Evolutionary conservation across 2,329 filamentous ascomycete species (phyloP), one percentile per base, ranked within the genome.

Genomic region (Ophiognomonia clavigignenti-juglandacearum): DNA sequence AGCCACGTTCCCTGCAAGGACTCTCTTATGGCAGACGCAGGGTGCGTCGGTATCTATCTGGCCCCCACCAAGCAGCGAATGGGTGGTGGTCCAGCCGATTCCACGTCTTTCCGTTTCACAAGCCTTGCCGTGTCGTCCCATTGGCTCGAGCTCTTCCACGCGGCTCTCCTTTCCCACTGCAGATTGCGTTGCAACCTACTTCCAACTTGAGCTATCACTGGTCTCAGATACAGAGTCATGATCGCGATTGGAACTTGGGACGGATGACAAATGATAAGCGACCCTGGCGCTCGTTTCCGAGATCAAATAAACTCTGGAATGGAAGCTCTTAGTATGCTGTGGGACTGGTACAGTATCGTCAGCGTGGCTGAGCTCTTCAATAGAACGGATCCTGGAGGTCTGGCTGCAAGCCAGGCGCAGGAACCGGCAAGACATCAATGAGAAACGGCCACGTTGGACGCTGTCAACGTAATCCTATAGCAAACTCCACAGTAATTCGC

Each of bases 31-130:
- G n/a, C n/a, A n/a, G n/a, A n/a, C n/a, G n/a, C n/a, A n/a, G n/a
- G n/a, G n/a, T n/a, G n/a, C 31, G 16, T 26, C 24, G 24, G 24
- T n/a, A n/a, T 16, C 38, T 26, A 26, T 14, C 29, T 31, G 13
- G 39, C 27, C 10, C 20, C 20, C 18, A 16, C n/a, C 20, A 16
- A 20, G 4, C 10, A 24, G 20, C 34, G 23, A 32, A 45, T 24
- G 38, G 34, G 23, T 5, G 35, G n/a, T 13, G 20, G 9, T 11
- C 22, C 43, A 37, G 26, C 29, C 24, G 20, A 34, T 45, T 45
- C 48, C 44, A 50, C 42, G 44, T 23, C 27, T 18, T 50, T 50
- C 48, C 40, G 48, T 50, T 50, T 50, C 48, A 50, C 44, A 26
- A 47, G 16, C 38, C 23, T 24, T 32, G 35, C 27, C 44, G 9